Conservation (phyloP, 345 rosid species). For the Gossypium herbaceum region DNA sequence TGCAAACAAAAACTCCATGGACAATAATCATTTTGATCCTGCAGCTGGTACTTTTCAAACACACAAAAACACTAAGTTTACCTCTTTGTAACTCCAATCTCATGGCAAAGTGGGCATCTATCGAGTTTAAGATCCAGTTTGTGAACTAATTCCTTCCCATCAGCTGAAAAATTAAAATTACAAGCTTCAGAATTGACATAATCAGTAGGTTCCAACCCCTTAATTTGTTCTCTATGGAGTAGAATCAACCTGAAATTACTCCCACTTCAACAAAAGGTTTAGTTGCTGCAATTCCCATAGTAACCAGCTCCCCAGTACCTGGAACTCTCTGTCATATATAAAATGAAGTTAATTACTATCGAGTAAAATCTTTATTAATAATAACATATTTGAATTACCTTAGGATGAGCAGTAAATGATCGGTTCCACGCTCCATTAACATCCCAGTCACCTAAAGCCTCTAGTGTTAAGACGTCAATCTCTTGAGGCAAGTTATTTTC, state of each 20-base stretch:
- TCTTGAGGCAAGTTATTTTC: slow-evolving; percentile 40
- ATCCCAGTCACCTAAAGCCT: slow-evolving; percentile 32
- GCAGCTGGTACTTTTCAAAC: background rate
- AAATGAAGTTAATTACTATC: background rate
- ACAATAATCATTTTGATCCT: background rate
- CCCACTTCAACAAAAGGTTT: slow-evolving; percentile 41
- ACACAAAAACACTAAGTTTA: slow-evolving; percentile 1
- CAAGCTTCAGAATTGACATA: background rate
- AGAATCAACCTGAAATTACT: slow-evolving; percentile 33
- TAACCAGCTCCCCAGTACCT: slow-evolving; percentile 37
- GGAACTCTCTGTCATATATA: slow-evolving; percentile 34
- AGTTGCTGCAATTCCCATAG: slow-evolving; percentile 30
- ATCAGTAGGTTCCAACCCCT: too few species aligned
- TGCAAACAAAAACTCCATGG: background rate
- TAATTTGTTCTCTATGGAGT: too few species aligned
- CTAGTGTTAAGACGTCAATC: slow-evolving; percentile 28
- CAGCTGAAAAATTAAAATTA: slow-evolving; percentile 20
- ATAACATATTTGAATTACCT: slow-evolving; percentile 24
- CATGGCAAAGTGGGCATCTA: slow-evolving; percentile 34
- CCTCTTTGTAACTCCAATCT: slow-evolving; percentile 40
- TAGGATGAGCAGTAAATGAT: slow-evolving; percentile 41
- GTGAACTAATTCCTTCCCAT: slow-evolving; percentile 37
- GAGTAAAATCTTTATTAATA: background rate
- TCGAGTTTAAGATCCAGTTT: slow-evolving; percentile 37
- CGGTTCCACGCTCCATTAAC: slow-evolving; percentile 36